phyloP scores from a whole-genome alignment of 106 monocot species.

The Platanthera zijinensis region DNA sequence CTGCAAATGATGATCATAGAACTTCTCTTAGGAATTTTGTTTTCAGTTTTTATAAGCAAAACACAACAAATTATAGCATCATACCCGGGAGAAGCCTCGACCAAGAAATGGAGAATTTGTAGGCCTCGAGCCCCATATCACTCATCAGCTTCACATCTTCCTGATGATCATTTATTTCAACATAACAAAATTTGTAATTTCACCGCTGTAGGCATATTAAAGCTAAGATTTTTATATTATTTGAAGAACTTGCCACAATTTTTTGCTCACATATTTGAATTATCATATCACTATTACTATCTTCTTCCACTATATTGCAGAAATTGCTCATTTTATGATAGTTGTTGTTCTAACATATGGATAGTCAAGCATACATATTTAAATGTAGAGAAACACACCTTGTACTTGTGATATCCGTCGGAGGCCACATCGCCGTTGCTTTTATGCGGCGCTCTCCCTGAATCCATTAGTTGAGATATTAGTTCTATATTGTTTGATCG shows the following conservation, averaged over 20 bases:
- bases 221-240: background rate
- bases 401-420: constrained; percentile 49
- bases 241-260: background rate
- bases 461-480: background rate
- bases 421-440: constrained; percentile 23
- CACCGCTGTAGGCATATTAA: background rate
- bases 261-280: background rate
- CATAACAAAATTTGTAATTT: background rate
- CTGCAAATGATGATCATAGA: constrained; percentile 8
- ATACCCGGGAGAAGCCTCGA: constrained; percentile 40
- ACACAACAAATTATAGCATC: background rate
- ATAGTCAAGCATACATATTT: too few species aligned
- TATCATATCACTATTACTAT: background rate
- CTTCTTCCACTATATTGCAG: background rate
- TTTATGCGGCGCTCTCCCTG: constrained; percentile 4
- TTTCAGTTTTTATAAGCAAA: background rate
- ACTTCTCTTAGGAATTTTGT: background rate
- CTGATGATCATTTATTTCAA: constrained; percentile 7
- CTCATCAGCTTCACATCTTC: constrained; percentile 45
- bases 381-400: constrained; percentile 9
- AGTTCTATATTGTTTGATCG: too few species aligned
- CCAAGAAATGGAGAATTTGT: constrained; percentile 50
- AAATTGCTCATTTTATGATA: background rate
- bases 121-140: constrained; percentile 29
- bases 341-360: too few species aligned